These are phyloP conservation scores for Penicillium bialowiezense DNA, from an alignment of 495 filamentous ascomycete genomes.

Conservation along the genomic window DNA sequence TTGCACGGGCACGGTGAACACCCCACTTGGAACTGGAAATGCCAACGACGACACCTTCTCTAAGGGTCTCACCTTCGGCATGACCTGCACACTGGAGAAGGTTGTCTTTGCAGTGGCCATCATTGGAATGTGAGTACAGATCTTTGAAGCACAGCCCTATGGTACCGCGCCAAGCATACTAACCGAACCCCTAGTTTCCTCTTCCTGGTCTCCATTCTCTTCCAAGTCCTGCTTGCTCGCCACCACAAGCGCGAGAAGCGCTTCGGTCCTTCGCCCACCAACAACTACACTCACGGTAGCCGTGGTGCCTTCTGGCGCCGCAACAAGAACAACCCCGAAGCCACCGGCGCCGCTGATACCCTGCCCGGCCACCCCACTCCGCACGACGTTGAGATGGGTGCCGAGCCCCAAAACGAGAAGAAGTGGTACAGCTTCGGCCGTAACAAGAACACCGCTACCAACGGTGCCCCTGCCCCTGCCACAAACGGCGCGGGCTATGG, in stretches of 20 bases:
- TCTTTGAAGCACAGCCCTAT: background rate
- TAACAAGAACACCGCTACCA: slow-evolving; percentile 25
- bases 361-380: slow-evolving; percentile 39
- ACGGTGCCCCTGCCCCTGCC: slow-evolving; percentile 5
- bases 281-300: slow-evolving; percentile 72
- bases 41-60: slow-evolving; percentile 39
- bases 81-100: slow-evolving; percentile 68
- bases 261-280: slow-evolving; percentile 72
- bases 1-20: slow-evolving; percentile 63
- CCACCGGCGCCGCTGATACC: slow-evolving; percentile 23
- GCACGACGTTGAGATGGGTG: slow-evolving; percentile 33
- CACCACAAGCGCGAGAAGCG: slow-evolving; percentile 75
- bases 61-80: slow-evolving; percentile 36
- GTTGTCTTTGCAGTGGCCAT: slow-evolving; percentile 75
- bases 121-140: slow-evolving; percentile 64
- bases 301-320: slow-evolving; percentile 49
- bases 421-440: slow-evolving; percentile 19
- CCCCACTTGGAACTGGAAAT: slow-evolving; percentile 62
- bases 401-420: slow-evolving; percentile 24
- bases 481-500: slow-evolving; percentile 24
- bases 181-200: slow-evolving; percentile 50
- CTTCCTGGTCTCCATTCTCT: slow-evolving; percentile 61
- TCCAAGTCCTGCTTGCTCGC: slow-evolving; percentile 63
- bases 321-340: slow-evolving; percentile 42
- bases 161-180: background rate